Evolutionary conservation across 2,329 filamentous ascomycete species (phyloP).

Genomic region (Pseudogymnoascus sp.): DNA sequence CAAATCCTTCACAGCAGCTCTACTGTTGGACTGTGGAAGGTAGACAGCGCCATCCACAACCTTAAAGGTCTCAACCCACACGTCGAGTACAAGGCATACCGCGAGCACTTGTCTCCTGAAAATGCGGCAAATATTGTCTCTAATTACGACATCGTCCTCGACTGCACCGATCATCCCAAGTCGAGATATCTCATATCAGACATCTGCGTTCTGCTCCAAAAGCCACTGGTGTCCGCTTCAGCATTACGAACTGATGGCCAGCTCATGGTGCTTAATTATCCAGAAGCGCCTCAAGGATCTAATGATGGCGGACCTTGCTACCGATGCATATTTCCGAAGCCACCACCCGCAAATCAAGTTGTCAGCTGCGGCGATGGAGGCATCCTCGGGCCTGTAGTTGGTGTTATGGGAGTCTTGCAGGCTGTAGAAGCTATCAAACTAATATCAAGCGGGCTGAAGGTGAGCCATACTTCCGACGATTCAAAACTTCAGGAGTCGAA

Average conservation of each 20-base stretch:
- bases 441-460: constrained; percentile 39
- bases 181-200: constrained; percentile 91
- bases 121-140: constrained; percentile 60
- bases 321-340: constrained; percentile 81
- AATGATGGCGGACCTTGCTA: constrained; percentile 73
- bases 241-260: constrained; percentile 85
- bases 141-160: constrained; percentile 74
- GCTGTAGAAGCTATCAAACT: constrained; percentile 83
- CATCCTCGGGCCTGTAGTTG: constrained; percentile 85
- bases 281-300: constrained; percentile 53
- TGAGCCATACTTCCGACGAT: constrained; percentile 11
- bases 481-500: constrained; percentile 7
- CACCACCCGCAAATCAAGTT: constrained; percentile 75
- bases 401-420: constrained; percentile 86
- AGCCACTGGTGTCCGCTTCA: constrained; percentile 80
- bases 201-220: constrained; percentile 68
- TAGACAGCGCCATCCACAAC: constrained; percentile 62
- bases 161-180: constrained; percentile 91
- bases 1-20: constrained; percentile 73
- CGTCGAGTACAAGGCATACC: constrained; percentile 55
- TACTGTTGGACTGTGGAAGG: constrained; percentile 68
- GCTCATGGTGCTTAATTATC: constrained; percentile 78
- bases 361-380: constrained; percentile 87
- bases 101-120: constrained; percentile 56
- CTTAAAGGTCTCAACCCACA: constrained; percentile 65